Evolutionary conservation across 164 flowering plant genomes (phyloP).

Genomic region (Magnolia kwangsiensis): DNA sequence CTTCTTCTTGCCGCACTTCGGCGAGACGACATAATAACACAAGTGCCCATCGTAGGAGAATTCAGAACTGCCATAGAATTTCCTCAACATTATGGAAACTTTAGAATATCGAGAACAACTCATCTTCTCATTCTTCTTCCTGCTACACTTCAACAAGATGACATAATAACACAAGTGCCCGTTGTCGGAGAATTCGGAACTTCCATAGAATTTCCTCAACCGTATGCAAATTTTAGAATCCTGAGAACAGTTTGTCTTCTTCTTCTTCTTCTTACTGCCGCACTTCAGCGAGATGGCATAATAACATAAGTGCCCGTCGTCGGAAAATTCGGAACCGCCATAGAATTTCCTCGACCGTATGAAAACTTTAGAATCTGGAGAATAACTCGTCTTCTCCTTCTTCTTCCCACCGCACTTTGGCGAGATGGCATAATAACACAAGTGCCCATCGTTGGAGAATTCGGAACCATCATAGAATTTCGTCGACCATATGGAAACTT

Average conservation of each 20-base stretch:
- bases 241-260: background rate
- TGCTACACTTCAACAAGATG: conserved; percentile 1
- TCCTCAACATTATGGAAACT: background rate
- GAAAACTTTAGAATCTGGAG: too few species aligned
- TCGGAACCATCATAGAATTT: too few species aligned
- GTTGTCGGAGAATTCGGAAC: conserved; percentile 16
- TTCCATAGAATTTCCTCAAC: background rate
- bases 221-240: background rate
- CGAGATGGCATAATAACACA: too few species aligned
- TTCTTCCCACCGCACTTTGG: too few species aligned
- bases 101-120: background rate
- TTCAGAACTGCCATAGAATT: background rate
- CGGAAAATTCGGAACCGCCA: too few species aligned
- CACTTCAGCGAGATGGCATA: too few species aligned
- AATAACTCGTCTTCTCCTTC: too few species aligned
- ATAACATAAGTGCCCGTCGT: too few species aligned
- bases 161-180: conserved; percentile 20
- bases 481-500: too few species aligned
- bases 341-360: too few species aligned
- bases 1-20: conserved; percentile 3
- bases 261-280: too few species aligned
- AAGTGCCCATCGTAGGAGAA: conserved; percentile 20
- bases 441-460: too few species aligned
- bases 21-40: conserved; percentile 13
- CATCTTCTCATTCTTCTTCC: background rate